Percentiles rank a stretch among this genome's conserved stretches.
Conservation (phyloP, 108 stramenopile species). For the Cyclotella atomus region DNA sequence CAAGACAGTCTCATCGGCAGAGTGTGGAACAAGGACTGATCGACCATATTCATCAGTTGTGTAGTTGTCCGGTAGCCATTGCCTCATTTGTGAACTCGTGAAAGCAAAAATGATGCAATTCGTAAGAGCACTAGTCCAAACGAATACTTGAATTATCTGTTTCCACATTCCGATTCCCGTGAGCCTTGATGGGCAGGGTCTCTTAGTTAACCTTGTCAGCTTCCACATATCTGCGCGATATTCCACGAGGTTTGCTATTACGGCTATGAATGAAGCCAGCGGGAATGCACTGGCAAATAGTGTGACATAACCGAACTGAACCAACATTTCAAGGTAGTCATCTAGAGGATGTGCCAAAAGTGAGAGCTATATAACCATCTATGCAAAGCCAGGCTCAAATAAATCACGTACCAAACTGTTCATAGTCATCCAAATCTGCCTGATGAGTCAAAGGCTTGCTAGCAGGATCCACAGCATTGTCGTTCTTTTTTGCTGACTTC, state of each 20-base stretch:
- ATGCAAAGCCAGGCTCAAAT: not conserved
- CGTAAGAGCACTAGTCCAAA: constrained; percentile 71
- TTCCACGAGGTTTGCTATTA: constrained; percentile 70
- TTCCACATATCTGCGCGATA: constrained; percentile 74
- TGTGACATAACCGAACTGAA: constrained; percentile 86
- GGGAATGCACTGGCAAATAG: constrained; percentile 88
- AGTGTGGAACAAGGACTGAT: constrained; percentile 50
- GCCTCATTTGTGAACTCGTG: constrained; percentile 73
- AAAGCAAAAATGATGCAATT: constrained; percentile 85
- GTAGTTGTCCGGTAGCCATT: constrained; percentile 76
- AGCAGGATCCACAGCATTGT: not conserved
- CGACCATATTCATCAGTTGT: constrained; percentile 46
- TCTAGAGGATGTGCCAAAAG: constrained; percentile 39
- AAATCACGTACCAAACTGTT: constrained; percentile 56
- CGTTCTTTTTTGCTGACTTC: constrained; percentile 18
- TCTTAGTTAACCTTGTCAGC: constrained; percentile 60
- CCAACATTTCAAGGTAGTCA: constrained; percentile 87
- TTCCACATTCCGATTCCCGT: constrained; percentile 78
- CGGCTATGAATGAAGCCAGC: constrained; percentile 67
- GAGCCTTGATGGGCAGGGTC: constrained; percentile 30
- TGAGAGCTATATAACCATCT: not conserved
- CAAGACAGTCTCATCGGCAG: constrained; percentile 72
- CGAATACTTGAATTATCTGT: constrained; percentile 54
- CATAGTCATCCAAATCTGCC: constrained; percentile 65
- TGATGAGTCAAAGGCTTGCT: constrained; percentile 18